Percentiles rank a stretch among this genome's conserved stretches.
phyloP scores from a whole-genome alignment of 1,284 basidiomycete genomes.

The Leccinum pachyderme region DNA sequence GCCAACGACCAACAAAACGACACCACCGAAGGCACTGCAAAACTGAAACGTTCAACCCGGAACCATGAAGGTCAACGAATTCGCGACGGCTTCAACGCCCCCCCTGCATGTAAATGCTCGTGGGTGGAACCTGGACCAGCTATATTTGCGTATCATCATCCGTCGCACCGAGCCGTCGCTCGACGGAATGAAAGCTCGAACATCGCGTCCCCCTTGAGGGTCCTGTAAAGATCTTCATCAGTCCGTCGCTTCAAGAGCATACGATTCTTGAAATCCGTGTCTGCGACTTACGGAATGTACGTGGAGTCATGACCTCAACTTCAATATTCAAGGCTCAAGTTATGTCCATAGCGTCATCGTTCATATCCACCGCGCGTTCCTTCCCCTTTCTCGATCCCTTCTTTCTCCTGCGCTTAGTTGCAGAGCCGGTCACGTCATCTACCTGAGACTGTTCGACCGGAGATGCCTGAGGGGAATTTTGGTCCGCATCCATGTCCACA shows the following conservation, averaged over 20 bases:
- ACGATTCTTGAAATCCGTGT: constrained; percentile 4
- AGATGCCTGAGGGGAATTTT: neutral
- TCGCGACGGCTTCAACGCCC: too few relatives aligned
- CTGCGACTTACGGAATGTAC: neutral
- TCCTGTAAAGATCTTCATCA: neutral
- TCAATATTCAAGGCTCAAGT: constrained; percentile 1
- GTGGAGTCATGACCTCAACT: neutral
- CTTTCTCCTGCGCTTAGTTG: constrained; percentile 15
- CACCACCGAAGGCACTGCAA: too few relatives aligned
- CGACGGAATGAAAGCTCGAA: neutral
- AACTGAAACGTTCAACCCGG: too few relatives aligned
- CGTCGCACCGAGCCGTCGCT: neutral
- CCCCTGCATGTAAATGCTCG: too few relatives aligned
- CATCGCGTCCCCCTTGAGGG: constrained; percentile 2
- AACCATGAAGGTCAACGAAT: too few relatives aligned
- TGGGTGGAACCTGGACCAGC: too few relatives aligned
- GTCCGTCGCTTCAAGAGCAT: neutral
- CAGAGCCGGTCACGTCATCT: neutral
- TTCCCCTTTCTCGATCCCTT: constrained; percentile 26
- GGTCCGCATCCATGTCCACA: constrained; percentile 13
- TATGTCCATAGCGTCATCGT: constrained; percentile 22
- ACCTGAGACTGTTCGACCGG: neutral
- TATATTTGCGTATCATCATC: neutral
- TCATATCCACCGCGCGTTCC: constrained; percentile 24
- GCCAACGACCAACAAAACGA: too few relatives aligned